Conservation (phyloP, 2,329 filamentous ascomycete genomes). For the Aspergillus fructus region DNA sequence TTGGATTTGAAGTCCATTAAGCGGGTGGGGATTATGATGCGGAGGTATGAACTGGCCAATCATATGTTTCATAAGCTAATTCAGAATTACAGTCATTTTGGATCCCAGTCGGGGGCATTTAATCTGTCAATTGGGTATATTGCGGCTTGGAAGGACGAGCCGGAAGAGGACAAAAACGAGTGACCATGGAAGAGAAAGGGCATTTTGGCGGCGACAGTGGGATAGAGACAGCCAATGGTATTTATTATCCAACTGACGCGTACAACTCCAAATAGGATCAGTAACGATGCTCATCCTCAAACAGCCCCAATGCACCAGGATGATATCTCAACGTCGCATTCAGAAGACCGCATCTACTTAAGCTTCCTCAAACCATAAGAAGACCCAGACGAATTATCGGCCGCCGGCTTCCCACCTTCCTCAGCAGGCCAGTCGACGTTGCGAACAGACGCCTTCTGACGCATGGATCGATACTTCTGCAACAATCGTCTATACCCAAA, state of each 20-base stretch:
- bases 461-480: constrained; percentile 13
- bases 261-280: too few species aligned
- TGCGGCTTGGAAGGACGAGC: constrained; percentile 37
- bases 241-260: too few species aligned
- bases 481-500: constrained; percentile 18
- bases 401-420: constrained; percentile 1
- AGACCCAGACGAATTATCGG: background rate
- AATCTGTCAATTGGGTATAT: constrained; percentile 57
- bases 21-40: constrained; percentile 74
- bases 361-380: constrained; percentile 9
- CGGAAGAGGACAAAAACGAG: background rate
- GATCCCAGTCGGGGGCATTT: constrained; percentile 69
- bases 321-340: too few species aligned
- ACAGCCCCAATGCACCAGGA: too few species aligned
- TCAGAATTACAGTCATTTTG: constrained; percentile 65
- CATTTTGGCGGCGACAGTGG: background rate
- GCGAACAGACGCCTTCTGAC: constrained; percentile 14
- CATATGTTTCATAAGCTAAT: too few species aligned
- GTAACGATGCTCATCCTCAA: too few species aligned
- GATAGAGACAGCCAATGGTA: background rate
- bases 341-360: background rate
- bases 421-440: constrained; percentile 15
- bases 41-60: constrained; percentile 58
- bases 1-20: constrained; percentile 62
- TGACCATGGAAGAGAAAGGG: background rate